Evolutionary conservation across 2,329 filamentous ascomycete species (phyloP).

Genomic region (Curvularia eragrostidis): DNA sequence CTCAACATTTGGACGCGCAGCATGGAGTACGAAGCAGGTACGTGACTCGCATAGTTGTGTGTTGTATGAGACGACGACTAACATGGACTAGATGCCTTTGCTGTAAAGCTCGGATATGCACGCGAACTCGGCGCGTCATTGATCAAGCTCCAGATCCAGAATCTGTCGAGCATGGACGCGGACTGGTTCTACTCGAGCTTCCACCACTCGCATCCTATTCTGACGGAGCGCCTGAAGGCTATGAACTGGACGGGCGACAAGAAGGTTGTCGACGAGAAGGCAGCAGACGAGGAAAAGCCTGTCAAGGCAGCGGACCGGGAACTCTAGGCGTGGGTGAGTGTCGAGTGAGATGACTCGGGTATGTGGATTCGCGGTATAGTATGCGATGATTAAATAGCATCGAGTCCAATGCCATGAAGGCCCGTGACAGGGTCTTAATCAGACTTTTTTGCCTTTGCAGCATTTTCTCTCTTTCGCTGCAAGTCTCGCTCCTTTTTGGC

Average conservation of each 20-base stretch:
- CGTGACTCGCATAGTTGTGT: slow-evolving; percentile 6
- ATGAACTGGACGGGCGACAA: slow-evolving; percentile 81
- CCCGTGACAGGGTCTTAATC: slow-evolving; percentile 7
- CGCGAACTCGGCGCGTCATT: slow-evolving; percentile 83
- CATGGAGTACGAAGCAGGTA: slow-evolving; percentile 93
- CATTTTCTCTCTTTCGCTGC: slow-evolving; percentile 51
- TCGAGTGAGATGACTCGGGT: slow-evolving; percentile 4
- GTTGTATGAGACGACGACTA: slow-evolving; percentile 24
- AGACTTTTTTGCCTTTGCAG: slow-evolving; percentile 37
- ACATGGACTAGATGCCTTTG: slow-evolving; percentile 73
- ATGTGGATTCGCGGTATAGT: slow-evolving; percentile 6
- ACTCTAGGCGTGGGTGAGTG: slow-evolving; percentile 59
- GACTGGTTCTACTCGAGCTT: slow-evolving; percentile 99
- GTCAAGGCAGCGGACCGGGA: slow-evolving; percentile 78
- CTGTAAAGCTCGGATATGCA: slow-evolving; percentile 81
- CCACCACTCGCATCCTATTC: slow-evolving; percentile 96
- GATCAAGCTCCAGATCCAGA: slow-evolving; percentile 98
- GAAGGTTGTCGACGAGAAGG: slow-evolving; percentile 59
- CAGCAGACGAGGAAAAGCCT: slow-evolving; percentile 63
- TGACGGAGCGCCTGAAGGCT: slow-evolving; percentile 90
- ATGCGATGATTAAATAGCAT: slow-evolving; percentile 5
- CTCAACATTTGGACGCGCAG: slow-evolving; percentile 96
- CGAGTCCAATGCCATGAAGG: slow-evolving; percentile 7
- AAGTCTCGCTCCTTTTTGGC: slow-evolving; percentile 62
- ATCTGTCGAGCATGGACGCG: slow-evolving; percentile 97